Evolutionary conservation across 169 alveolate genomes (phyloP).

Genomic region (Pseudocohnilembus persalinus): DNA sequence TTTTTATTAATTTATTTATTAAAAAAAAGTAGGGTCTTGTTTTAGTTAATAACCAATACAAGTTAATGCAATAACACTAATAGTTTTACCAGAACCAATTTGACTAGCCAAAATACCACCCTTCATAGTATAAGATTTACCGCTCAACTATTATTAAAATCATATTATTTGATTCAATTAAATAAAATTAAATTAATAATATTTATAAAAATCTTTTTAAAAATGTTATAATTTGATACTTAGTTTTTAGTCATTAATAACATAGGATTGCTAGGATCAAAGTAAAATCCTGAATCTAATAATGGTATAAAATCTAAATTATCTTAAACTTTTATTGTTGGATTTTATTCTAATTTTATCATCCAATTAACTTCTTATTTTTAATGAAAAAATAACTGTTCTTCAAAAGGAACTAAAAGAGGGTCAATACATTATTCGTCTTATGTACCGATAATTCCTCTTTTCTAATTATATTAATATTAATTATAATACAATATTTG

Average conservation of each 20-base stretch:
- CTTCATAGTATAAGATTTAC: neutral
- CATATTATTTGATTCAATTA: neutral
- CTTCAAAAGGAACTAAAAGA: neutral
- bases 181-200: no score
- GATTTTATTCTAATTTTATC: constrained; percentile 17
- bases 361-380: constrained; percentile 15
- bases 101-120: constrained; percentile 23
- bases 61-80: constrained; percentile 6
- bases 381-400: constrained; percentile 3
- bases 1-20: no score
- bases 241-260: neutral
- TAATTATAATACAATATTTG: neutral
- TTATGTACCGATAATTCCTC: neutral
- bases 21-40: neutral
- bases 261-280: constrained; percentile 1
- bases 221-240: neutral
- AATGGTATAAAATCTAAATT: constrained; percentile 10
- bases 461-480: neutral
- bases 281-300: constrained; percentile 13
- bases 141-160: neutral
- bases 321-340: neutral
- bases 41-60: neutral
- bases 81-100: constrained; percentile 19
- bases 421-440: neutral
- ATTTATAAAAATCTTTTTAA: no score